Conservation (phyloP, 208 protist species). For the Crithidia fasciculata region DNA sequence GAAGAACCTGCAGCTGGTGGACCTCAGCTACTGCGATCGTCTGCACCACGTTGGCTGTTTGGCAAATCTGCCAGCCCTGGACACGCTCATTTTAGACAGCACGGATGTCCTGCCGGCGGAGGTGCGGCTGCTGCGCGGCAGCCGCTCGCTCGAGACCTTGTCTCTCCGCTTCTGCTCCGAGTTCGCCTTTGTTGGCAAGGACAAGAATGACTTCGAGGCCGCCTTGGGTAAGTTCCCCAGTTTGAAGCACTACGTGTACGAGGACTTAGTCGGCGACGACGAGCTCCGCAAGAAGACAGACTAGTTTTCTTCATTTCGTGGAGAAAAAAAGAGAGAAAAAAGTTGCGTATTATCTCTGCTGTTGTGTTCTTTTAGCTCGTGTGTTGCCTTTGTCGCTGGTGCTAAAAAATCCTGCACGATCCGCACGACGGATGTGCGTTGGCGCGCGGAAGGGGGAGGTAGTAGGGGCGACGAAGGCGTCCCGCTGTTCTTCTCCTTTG, state of each 20-base stretch:
- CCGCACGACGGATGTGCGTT: neutral
- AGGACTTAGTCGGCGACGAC: slow-evolving; percentile 51
- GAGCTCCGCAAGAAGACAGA: slow-evolving; percentile 34
- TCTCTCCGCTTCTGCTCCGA: slow-evolving; percentile 64
- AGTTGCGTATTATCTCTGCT: neutral
- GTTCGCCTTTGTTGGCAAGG: slow-evolving; percentile 43
- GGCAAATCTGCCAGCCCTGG: slow-evolving; percentile 37
- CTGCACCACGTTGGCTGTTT: slow-evolving; percentile 41
- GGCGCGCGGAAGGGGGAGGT: neutral
- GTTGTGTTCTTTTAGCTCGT: slow-evolving; percentile 1
- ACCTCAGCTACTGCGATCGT: slow-evolving; percentile 75
- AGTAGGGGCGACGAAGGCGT: neutral
- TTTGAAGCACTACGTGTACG: slow-evolving; percentile 54
- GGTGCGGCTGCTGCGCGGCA: slow-evolving; percentile 36
- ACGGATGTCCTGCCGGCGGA: slow-evolving; percentile 50
- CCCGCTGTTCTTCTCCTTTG: too few species aligned
- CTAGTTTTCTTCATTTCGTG: slow-evolving; percentile 3
- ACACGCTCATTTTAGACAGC: slow-evolving; percentile 63
- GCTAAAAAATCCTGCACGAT: neutral
- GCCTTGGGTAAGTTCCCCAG: slow-evolving; percentile 39
- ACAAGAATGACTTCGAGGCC: slow-evolving; percentile 22
- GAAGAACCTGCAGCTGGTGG: slow-evolving; percentile 39
- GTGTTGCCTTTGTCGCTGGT: neutral
- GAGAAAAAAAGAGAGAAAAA: neutral
- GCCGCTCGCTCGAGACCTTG: slow-evolving; percentile 39